Conservation (phyloP, 495 filamentous ascomycete genomes). For the Clohesyomyces aquaticus region DNA sequence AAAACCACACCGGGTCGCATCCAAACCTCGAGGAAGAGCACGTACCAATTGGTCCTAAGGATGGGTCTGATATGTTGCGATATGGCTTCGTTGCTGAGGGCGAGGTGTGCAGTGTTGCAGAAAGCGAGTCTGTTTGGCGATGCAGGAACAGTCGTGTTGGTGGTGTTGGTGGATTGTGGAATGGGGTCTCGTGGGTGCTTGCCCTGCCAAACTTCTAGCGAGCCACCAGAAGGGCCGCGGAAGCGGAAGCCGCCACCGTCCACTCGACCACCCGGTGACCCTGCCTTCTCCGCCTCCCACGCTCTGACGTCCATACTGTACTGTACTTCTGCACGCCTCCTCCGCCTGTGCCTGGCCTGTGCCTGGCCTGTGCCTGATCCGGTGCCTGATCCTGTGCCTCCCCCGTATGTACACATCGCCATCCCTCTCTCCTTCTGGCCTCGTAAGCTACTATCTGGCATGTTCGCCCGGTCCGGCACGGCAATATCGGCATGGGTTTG, state of each 20-base stretch:
- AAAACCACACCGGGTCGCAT: neutral
- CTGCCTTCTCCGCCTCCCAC: no score
- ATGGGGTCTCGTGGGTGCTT: neutral
- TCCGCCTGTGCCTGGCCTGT: neutral
- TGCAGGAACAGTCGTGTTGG: neutral
- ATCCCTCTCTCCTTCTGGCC: no score
- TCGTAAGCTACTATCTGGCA: no score
- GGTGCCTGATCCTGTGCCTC: neutral
- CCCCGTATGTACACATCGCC: neutral
- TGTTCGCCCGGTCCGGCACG: neutral
- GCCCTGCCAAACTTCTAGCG: neutral
- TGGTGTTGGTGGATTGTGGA: no score
- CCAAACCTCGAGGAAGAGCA: neutral
- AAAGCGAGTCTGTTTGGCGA: neutral
- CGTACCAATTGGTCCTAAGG: neutral
- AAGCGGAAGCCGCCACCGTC: neutral
- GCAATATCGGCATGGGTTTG: neutral
- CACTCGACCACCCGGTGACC: no score
- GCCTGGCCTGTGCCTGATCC: neutral
- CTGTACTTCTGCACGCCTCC: neutral
- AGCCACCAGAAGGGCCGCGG: neutral
- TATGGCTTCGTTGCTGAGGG: no score
- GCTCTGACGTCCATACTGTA: no score
- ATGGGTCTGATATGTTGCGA: neutral
- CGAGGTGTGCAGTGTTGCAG: neutral